These are phyloP conservation scores for Prunus armeniaca DNA, from an alignment of 306 rosid species.

Conservation along the genomic window DNA sequence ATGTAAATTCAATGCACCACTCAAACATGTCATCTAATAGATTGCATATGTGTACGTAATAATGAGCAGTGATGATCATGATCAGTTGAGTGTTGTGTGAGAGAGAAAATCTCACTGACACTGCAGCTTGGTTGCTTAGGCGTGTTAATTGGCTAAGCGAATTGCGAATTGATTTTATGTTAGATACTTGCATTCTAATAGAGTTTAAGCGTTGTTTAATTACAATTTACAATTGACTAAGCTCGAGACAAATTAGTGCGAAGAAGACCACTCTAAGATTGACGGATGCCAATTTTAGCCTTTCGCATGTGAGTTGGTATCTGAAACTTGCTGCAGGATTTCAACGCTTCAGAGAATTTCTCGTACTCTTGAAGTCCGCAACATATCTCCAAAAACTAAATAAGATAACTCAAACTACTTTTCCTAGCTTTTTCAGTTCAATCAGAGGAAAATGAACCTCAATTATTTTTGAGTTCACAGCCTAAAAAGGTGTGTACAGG, in stretches of 20 bases:
- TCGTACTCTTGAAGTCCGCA: neutral
- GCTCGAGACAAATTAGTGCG: constrained; percentile 32
- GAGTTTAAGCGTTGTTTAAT: constrained; percentile 16
- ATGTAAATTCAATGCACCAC: too few relatives aligned
- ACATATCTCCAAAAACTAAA: neutral
- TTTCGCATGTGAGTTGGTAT: constrained; percentile 18
- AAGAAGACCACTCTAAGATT: constrained; percentile 22
- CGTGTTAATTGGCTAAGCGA: too few relatives aligned
- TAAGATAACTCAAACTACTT: too few relatives aligned
- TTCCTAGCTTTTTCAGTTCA: too few relatives aligned
- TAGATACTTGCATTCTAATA: neutral
- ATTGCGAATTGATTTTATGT: too few relatives aligned
- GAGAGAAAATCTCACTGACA: too few relatives aligned
- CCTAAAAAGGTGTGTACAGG: neutral
- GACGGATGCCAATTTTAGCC: constrained; percentile 17
- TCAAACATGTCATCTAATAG: too few relatives aligned
- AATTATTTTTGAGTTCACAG: neutral
- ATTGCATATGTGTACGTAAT: too few relatives aligned
- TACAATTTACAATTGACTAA: constrained; percentile 11
- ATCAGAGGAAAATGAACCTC: too few relatives aligned
- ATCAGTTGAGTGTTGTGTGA: too few relatives aligned
- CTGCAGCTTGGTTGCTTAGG: too few relatives aligned
- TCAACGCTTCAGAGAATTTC: neutral
- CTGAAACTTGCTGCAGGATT: neutral
- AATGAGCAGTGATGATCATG: too few relatives aligned